Base-by-base conservation (phyloP, 2,329 filamentous ascomycete species). In the Colletotrichum sidae region DNA sequence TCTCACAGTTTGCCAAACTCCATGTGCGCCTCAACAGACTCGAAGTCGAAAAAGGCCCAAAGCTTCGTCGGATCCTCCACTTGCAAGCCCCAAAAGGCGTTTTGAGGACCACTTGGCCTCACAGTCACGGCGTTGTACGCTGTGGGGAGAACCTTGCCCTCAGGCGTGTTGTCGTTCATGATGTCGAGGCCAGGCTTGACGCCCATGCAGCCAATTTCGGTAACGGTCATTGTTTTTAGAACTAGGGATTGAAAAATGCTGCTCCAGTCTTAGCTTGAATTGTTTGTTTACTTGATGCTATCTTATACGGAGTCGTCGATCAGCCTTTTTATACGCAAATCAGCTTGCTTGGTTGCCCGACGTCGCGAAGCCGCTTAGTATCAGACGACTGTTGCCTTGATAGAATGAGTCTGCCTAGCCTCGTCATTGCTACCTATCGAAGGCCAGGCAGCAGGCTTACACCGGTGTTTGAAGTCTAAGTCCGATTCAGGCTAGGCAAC, bases 41-140 rank as follows among this genome's bases (percentile, higher is more conserved):
- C 68, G 66, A 70, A 73, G 37, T 71, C 71, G 13, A 73, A 72
- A 47, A 73, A 70, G 2, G 62, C 56, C 70, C 71, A 73, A n/a
- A 70, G 12, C 5, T 64, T 66, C 17, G 59, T 60, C 6, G 70
- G 69, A 12, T 70, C 59, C 44, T 73, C 70, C 12, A 68, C 46
- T 39, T 72, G 69, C 8, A 69, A 45, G 9, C 70, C 68, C 65
- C 66, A 70, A 50, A 67, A 71, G 3, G 71, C 55, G 4, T 54
- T 49, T 12, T 63, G 67, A 3, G 72, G 71, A 11, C 69, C 71
- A 0, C 68, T 69, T 10, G 68, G 64, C n/a, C 57, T 44, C 9
- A 52, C 63, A 3, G 61, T 67, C 10, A 69, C 54, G 8, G 9
- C 61, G 15, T 64, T 62, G 55, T 60, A 71, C 9, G 62, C 65